Conservation (phyloP, 2,329 filamentous ascomycete genomes). For the Pseudohalonectria lignicola region DNA sequence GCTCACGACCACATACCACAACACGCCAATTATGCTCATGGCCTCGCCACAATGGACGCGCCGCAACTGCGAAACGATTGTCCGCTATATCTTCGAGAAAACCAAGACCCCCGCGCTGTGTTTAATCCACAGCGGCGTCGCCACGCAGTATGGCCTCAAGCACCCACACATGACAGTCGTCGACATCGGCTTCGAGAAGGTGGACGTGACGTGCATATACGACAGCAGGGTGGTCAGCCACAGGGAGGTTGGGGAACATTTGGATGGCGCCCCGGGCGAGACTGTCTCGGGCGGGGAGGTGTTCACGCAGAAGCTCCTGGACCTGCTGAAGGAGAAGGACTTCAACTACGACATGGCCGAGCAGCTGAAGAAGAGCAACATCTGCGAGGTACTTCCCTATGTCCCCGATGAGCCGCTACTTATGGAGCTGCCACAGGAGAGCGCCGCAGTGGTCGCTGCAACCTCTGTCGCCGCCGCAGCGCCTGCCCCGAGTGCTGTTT, state of each 20-base stretch:
- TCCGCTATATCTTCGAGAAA: conserved; percentile 93
- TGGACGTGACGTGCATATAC: conserved; percentile 81
- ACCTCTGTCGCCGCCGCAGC: conserved; percentile 12
- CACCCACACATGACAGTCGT: conserved; percentile 71
- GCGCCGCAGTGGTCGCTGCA: conserved; percentile 6
- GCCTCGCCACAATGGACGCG: conserved; percentile 84
- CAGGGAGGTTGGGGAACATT: conserved; percentile 50
- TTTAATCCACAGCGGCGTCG: conserved; percentile 79
- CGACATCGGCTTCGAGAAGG: conserved; percentile 86
- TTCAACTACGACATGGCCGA: conserved; percentile 59
- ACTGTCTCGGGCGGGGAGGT: conserved; percentile 71
- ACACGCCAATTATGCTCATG: conserved; percentile 88
- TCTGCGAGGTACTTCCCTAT: conserved; percentile 57
- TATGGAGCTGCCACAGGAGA: conserved; percentile 37
- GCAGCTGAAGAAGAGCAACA: conserved; percentile 54
- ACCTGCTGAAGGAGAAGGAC: conserved; percentile 49
- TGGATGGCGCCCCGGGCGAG: conserved; percentile 23
- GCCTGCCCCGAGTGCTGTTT: conserved; percentile 18
- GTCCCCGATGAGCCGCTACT: conserved; percentile 28
- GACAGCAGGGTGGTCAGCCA: conserved; percentile 67
- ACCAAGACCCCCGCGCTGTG: conserved; percentile 90
- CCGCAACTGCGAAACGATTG: conserved; percentile 75
- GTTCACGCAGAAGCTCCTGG: conserved; percentile 64
- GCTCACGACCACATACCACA: conserved; percentile 86
- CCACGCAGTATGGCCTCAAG: conserved; percentile 74